Conservation (phyloP, 176 grass and related monocot species). For the Saccharum officinarum region DNA sequence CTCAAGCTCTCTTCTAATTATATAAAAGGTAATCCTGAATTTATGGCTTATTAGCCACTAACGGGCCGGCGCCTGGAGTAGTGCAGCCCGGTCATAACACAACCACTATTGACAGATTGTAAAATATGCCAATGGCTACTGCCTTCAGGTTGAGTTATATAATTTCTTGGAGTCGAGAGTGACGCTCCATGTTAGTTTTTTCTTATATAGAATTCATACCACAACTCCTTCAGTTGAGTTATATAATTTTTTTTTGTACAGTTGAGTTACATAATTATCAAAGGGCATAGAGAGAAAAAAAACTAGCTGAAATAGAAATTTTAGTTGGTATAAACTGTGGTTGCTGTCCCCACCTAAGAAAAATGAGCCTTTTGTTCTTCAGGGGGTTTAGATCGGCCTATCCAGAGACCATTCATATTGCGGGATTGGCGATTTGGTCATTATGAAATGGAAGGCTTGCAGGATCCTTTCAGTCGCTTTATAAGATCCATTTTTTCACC, state of each 20-base stretch:
- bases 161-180: slow-evolving; percentile 11
- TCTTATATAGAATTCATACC: not conserved
- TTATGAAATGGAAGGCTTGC: slow-evolving; percentile 94
- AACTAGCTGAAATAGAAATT: slow-evolving; percentile 1
- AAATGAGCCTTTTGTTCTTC: slow-evolving; percentile 5
- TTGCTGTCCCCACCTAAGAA: slow-evolving; percentile 17
- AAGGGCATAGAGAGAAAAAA: not conserved
- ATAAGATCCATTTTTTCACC: slow-evolving; percentile 57
- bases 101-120: not conserved
- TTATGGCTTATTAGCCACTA: no score
- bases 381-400: slow-evolving; percentile 89
- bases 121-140: slow-evolving; percentile 28
- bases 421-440: slow-evolving; percentile 92
- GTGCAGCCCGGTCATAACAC: no score
- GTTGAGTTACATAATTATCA: not conserved
- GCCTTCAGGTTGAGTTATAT: no score
- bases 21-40: no score
- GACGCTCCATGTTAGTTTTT: not conserved
- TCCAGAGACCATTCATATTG: slow-evolving; percentile 61
- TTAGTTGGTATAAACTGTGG: not conserved
- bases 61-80: no score
- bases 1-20: no score
- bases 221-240: not conserved
- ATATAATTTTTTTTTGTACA: not conserved
- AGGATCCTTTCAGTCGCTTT: slow-evolving; percentile 66